Evolutionary conservation across 2,329 filamentous ascomycete genomes (phyloP), one percentile per base, ranked within the genome.

Genomic region (Sodiomyces alkalinus): DNA sequence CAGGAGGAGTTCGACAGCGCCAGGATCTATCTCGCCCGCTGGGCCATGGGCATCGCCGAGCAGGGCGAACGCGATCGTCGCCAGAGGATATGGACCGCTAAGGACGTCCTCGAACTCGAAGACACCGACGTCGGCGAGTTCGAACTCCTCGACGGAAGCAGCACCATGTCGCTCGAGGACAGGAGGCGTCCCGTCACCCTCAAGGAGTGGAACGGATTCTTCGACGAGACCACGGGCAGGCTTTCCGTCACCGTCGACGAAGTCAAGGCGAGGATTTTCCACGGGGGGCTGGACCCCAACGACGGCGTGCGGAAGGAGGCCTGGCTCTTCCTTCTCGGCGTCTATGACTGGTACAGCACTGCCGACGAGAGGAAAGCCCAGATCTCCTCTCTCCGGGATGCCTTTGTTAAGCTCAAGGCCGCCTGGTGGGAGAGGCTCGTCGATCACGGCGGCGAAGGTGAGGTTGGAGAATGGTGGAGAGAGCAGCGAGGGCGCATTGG

Each of bases 1-100:
- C 86, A 94, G 47, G 86, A 96, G 34, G 92, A 98, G 47, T 98
- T 94, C 42, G 92, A 98, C 58, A 93, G 85, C 43, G 90, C 92
- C 4, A 71, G 90, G 38, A 66, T 98, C 34, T 98, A 98, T 47
- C 64, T 98, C 21, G 90, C 90, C 14, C 68, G 90, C 37, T 98
- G 90, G 90, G 90, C 90, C 3, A 96, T 98, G 90, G 85, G 85
- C 6, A 93, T 98, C 38, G 86, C 90, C 0, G 92, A 98, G 50
- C 90, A 98, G 56, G 87, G 86, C 43, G 90, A 98, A 46, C 67
- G 74, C 21, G 90, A 98, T 42, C 64, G 78, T 15, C 80, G 74
- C 28, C 79, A 86, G 50, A 66, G 86, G 26, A 86, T 93, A 45
- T 98, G 85, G 80, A 94, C 86, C 0, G 87, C 83, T 1, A 76